Evolutionary conservation across 2,329 filamentous ascomycete genomes (phyloP), one percentile per base, ranked within the genome.

Genomic region (Curvularia lunata): DNA sequence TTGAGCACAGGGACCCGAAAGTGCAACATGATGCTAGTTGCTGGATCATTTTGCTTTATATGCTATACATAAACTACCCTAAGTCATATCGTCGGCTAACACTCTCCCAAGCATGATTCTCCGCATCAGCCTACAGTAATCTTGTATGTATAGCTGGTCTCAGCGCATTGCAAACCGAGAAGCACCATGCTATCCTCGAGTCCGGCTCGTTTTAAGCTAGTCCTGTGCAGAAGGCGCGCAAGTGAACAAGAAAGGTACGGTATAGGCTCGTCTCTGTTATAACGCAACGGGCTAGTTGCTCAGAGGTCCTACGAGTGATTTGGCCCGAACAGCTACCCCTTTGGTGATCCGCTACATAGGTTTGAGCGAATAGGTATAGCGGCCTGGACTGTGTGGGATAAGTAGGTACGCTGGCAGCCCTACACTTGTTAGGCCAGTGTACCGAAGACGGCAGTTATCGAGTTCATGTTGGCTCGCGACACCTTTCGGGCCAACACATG

Each of bases 51-150:
- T 48, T 42, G 10, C 27, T 32, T 40, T 38, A 21, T 48, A 18
- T 18, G 21, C 10, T 10, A 19, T 19, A 12, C 28, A 37, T 27
- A 54, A 54, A 48, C 32, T 19, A 40, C 43, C 28, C 41, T 37
- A 37, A 37, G 34, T 18, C 34, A 16, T 37, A 5, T 3, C 34
- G 16, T 37, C 34, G 34, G 34, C 34, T 37, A 48, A 49, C 34
- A 19, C 34, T 40, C 38, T 19, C 52, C 43, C 52, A 27, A 32
- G n/a, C 16, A 19, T 41, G n/a, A 16, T 27, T n/a, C 37, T 54
- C 52, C 52, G 52, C 52, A 42, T 49, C 52, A 32, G 25, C 32
- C 12, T 10, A n/a, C 16, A 19, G n/a, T 37, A 25, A 54, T 54
- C 37, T 49, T 38, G 37, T 28, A 25, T 42, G 37, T 42, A 34